A percentile compares a stretch with the other conserved stretches of the same genome.
Evolutionary conservation across 345 rosid species (phyloP).

Genomic region (Jatropha curcas): DNA sequence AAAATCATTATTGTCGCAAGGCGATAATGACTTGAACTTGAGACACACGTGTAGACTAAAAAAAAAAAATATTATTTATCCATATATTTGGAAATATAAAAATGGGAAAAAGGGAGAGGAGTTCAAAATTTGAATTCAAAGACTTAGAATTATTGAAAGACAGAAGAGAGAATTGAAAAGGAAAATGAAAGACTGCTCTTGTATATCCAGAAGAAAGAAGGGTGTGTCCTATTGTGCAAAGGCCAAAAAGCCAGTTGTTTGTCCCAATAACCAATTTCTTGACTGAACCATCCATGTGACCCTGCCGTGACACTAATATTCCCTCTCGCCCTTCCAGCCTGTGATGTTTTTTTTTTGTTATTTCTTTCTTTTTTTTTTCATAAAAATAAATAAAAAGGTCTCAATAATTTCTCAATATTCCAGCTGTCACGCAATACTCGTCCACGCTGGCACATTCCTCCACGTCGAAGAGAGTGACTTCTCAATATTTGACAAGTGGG

Average conservation of each 20-base stretch:
- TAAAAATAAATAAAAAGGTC: background rate
- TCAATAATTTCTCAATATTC: background rate
- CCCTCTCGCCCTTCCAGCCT: too few relatives aligned
- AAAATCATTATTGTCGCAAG: too few relatives aligned
- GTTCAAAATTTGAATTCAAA: too few relatives aligned
- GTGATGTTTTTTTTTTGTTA: background rate
- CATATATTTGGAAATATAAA: too few relatives aligned
- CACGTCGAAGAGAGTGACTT: background rate
- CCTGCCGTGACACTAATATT: too few relatives aligned
- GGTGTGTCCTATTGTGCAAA: slow-evolving; percentile 5
- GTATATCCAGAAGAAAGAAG: background rate
- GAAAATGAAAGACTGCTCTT: too few relatives aligned
- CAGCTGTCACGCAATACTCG: slow-evolving; percentile 8
- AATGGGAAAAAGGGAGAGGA: too few relatives aligned
- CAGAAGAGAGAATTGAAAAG: background rate
- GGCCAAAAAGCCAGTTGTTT: slow-evolving; percentile 10
- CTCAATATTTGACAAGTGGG: background rate
- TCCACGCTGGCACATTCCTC: slow-evolving; percentile 13
- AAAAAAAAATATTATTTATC: too few relatives aligned
- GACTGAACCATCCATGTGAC: background rate
- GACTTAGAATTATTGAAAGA: slow-evolving; percentile 2
- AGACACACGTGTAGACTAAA: too few relatives aligned
- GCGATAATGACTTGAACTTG: too few relatives aligned
- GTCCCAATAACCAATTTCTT: background rate
- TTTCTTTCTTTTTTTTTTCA: background rate